Base-by-base conservation (phyloP, 768 basidiomycete species). In the Auricularia sp. region DNA sequence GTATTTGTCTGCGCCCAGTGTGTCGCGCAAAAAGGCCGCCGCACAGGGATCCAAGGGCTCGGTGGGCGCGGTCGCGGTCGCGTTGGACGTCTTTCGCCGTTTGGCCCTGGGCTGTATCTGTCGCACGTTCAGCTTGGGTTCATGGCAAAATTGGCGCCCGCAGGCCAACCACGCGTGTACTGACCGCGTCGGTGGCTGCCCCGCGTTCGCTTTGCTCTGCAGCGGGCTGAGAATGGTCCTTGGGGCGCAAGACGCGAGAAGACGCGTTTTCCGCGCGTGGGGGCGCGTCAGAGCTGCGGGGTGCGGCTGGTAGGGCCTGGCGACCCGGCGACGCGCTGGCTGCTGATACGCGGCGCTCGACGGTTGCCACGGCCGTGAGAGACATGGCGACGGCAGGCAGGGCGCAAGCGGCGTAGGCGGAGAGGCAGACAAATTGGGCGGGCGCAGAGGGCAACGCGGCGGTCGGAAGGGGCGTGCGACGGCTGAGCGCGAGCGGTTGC, bases 1-100 rank as follows among this genome's bases (percentile, higher is more conserved):
- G 79, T 79, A 81, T 67, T 75, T 79, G 35, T 74, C 72, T 29
- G 74, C 72, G 64, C 80, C 80, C 43, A 81, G 77, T 59, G 74
- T 75, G 60, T 80, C 78, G 65, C 73, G 78, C 61, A 80, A 73
- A 68, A 81, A 81, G 18, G 72, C 72, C n/a, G 79, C 76, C 0
- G 81, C 79, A 65, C 68, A 77, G 23, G 79, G 79, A 67, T 80
- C 79, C 14, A 21, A 18, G 18, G 78, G 71, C 58, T 61, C 3
- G 66, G 64, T 43, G 7, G 39, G 39, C 39, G 7, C 8, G 8
- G 39, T 14, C 39, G 39, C 39, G 29, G 29, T 29, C 18, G 21
- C 47, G 14, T 18, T 16, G 10, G 47, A 51, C 6, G 47, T 51
- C 47, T 51, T 51, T 10, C 21, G 47, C 18, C 47, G 47, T 18